Conservation (phyloP, 139 green algal genomes). For the Chlamydomonas sp. region DNA sequence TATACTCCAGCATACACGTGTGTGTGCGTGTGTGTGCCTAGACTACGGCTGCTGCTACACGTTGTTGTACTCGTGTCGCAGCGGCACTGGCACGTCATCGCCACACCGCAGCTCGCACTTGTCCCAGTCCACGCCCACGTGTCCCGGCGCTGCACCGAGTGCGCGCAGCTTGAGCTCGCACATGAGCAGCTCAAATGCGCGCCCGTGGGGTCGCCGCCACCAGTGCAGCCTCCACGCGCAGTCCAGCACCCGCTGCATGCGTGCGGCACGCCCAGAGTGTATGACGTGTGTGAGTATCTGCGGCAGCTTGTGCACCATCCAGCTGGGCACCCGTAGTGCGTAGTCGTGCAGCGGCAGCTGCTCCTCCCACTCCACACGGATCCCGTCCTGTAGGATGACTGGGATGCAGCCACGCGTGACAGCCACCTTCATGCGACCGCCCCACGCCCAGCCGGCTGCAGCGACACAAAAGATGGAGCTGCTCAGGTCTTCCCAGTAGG, state of each 20-base stretch:
- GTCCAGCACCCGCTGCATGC: constrained; percentile 14
- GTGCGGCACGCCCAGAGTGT: neutral
- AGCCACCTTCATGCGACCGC: constrained; percentile 13
- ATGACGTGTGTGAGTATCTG: constrained; percentile 11
- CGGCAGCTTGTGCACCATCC: constrained; percentile 16
- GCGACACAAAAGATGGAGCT: constrained; percentile 14
- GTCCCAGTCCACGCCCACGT: neutral
- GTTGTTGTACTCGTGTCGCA: no score
- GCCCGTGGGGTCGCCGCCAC: constrained; percentile 15
- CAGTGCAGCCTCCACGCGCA: constrained; percentile 20
- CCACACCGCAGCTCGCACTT: constrained; percentile 2
- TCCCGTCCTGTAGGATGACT: constrained; percentile 18
- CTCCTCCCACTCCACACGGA: constrained; percentile 18
- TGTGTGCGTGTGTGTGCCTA: no score
- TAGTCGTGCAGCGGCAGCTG: constrained; percentile 20
- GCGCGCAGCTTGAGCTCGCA: constrained; percentile 12
- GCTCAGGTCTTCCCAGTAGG: constrained; percentile 5
- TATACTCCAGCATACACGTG: no score
- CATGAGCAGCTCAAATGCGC: constrained; percentile 20
- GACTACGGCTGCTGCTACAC: no score
- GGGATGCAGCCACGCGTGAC: constrained; percentile 19
- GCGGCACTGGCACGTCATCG: neutral
- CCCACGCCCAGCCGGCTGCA: constrained; percentile 15
- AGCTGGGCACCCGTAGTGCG: constrained; percentile 12
- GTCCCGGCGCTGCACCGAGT: neutral